phyloP scores from a whole-genome alignment of 2,329 filamentous ascomycete species.

The Grosmannia serpens region DNA sequence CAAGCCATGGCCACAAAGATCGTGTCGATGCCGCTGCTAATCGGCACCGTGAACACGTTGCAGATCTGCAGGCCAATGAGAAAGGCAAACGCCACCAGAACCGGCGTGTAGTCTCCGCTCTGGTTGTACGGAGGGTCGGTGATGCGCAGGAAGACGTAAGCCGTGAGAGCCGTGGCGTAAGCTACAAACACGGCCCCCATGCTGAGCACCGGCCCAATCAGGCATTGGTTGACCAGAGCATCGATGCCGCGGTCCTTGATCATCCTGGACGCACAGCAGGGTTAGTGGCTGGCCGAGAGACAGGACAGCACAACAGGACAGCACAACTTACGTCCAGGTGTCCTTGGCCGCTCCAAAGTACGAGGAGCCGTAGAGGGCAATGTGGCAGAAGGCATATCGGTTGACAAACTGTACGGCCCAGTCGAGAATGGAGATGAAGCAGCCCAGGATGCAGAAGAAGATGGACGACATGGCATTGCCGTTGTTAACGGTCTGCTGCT shows the following conservation, averaged over 20 bases:
- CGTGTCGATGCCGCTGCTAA: conserved; percentile 81
- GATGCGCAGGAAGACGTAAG: conserved; percentile 78
- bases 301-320: background rate
- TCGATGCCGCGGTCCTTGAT: conserved; percentile 88
- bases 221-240: conserved; percentile 77
- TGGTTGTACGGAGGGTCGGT: conserved; percentile 70
- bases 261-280: conserved; percentile 49
- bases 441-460: conserved; percentile 64
- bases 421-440: conserved; percentile 64
- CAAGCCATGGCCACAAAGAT: conserved; percentile 73
- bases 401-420: conserved; percentile 88
- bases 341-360: conserved; percentile 82
- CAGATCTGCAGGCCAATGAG: conserved; percentile 83
- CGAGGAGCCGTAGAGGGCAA: conserved; percentile 81
- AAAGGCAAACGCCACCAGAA: conserved; percentile 77
- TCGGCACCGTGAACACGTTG: conserved; percentile 74
- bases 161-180: conserved; percentile 68
- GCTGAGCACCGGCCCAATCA: conserved; percentile 62
- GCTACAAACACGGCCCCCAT: conserved; percentile 76
- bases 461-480: conserved; percentile 58
- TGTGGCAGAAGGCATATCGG: conserved; percentile 84
- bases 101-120: conserved; percentile 55
- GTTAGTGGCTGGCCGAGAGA: background rate
- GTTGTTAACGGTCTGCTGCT: conserved; percentile 48
- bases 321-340: conserved; percentile 53